These are phyloP conservation scores for Botrytis squamosa DNA, from an alignment of 2,329 filamentous ascomycete species.

Conservation along the genomic window DNA sequence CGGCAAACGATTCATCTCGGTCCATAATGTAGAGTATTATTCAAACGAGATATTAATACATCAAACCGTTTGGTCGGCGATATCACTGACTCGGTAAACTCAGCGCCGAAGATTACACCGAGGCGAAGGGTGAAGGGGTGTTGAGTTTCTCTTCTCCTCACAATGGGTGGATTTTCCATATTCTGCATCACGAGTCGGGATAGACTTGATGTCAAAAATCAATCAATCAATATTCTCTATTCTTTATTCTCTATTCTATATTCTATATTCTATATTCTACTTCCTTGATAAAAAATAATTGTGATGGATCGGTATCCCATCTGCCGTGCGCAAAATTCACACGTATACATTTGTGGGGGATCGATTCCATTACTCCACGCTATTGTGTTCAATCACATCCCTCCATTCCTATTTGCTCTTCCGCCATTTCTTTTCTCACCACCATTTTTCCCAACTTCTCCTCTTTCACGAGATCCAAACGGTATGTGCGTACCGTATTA, in stretches of 20 bases:
- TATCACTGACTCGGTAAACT: slow-evolving; percentile 1
- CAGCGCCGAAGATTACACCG: slow-evolving; percentile 10
- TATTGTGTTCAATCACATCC: not conserved
- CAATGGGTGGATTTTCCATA: not conserved
- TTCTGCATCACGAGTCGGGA: not conserved
- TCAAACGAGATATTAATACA: not conserved
- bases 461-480: not conserved
- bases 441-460: not conserved
- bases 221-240: not conserved
- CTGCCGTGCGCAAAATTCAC: slow-evolving; percentile 1
- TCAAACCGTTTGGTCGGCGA: slow-evolving; percentile 14
- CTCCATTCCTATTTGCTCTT: not conserved
- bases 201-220: not conserved
- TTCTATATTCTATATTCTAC: not conserved
- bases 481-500: slow-evolving; percentile 6
- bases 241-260: not conserved
- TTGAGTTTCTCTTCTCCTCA: not conserved
- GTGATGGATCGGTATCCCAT: not conserved
- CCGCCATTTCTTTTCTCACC: not conserved
- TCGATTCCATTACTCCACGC: not conserved
- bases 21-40: not conserved
- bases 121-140: slow-evolving; percentile 8
- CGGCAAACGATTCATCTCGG: not conserved
- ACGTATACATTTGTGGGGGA: slow-evolving; percentile 1
- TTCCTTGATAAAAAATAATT: not conserved